Conservation (phyloP, 495 filamentous ascomycete species). For the Lentithecium fluviatile region DNA sequence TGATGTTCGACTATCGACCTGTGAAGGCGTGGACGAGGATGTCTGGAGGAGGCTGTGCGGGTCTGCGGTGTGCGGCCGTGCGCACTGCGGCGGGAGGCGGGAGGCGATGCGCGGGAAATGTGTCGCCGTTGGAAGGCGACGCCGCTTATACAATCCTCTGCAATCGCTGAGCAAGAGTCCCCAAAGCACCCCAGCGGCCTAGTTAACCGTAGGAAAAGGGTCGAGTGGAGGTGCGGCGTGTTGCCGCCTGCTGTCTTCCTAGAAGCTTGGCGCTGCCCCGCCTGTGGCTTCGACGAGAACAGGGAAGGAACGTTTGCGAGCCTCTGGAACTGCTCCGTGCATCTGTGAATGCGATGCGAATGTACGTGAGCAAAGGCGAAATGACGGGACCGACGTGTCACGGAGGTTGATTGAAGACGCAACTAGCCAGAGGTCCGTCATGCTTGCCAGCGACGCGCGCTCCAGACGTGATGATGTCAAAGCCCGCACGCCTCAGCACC, state of each 20-base stretch:
- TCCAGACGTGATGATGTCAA: neutral
- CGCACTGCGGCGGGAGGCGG: neutral
- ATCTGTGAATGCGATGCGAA: too few relatives aligned
- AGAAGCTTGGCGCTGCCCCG: conserved; percentile 4
- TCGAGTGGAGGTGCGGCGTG: too few relatives aligned
- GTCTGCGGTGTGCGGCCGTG: conserved; percentile 16
- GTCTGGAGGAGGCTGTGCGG: conserved; percentile 30
- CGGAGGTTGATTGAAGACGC: too few relatives aligned
- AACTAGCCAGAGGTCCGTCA: neutral
- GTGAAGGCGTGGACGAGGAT: conserved; percentile 8
- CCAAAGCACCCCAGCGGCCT: too few relatives aligned
- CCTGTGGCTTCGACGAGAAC: neutral
- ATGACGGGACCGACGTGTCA: too few relatives aligned
- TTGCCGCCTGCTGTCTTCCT: too few relatives aligned
- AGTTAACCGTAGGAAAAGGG: too few relatives aligned
- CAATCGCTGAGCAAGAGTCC: neutral
- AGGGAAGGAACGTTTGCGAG: neutral
- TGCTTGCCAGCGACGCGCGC: neutral
- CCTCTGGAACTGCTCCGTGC: too few relatives aligned
- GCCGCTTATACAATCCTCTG: conserved; percentile 12
- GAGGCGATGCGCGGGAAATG: conserved; percentile 7
- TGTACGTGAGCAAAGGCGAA: too few relatives aligned
- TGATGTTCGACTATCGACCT: conserved; percentile 19
- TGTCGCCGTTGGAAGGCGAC: neutral
- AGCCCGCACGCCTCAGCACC: too few relatives aligned